Percentiles rank a stretch among this genome's conserved stretches.
Evolutionary conservation across 768 basidiomycete genomes (phyloP).

Genomic region (Podaxis rugospora): DNA sequence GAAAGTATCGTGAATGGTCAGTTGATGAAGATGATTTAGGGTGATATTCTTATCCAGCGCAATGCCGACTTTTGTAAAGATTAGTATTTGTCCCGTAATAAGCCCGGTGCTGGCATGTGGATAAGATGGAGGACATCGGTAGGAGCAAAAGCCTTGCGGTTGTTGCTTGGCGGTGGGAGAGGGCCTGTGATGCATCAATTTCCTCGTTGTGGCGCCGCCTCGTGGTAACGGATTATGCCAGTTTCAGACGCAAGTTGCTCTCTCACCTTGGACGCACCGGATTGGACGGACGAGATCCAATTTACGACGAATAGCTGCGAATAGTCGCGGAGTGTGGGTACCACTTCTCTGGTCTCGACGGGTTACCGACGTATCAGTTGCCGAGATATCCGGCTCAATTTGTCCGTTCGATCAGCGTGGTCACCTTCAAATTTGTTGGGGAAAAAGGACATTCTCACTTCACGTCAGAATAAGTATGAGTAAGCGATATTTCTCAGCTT

Average conservation of each 20-base stretch:
- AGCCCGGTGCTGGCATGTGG: constrained; percentile 2
- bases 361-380: not conserved
- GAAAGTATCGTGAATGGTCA: not conserved
- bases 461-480: not conserved
- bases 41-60: not conserved
- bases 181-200: not conserved
- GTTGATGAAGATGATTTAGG: not conserved
- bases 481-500: constrained; percentile 7
- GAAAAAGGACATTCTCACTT: constrained; percentile 1
- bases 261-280: not conserved
- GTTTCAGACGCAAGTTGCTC: not conserved
- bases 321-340: not conserved
- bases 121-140: not conserved
- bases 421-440: not conserved
- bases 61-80: not conserved
- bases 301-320: not conserved
- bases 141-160: not conserved
- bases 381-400: not conserved
- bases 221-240: not conserved
- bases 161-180: not conserved
- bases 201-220: not conserved
- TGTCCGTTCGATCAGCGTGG: not conserved
- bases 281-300: not conserved
- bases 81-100: not conserved
- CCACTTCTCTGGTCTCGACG: not conserved